Percentiles rank a stretch among this genome's conserved stretches.
These are phyloP conservation scores for Orbilia javanica DNA, from an alignment of 2,329 filamentous ascomycete species.

Conservation along the genomic window DNA sequence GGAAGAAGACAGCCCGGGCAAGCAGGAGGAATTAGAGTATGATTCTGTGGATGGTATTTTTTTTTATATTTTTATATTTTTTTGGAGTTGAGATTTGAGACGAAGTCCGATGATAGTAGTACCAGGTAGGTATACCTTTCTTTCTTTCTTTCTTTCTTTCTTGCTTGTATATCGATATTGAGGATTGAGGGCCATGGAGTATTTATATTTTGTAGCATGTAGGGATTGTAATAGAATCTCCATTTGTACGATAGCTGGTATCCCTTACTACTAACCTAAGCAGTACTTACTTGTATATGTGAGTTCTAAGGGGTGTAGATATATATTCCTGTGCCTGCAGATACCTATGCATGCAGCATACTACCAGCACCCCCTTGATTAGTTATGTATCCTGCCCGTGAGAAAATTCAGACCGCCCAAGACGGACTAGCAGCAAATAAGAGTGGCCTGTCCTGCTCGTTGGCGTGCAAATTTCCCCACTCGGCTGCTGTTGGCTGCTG, in stretches of 20 bases:
- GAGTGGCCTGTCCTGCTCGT: background rate
- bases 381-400: too few species aligned
- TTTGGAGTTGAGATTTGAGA: too few species aligned
- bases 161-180: background rate
- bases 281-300: too few species aligned
- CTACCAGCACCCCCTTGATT: background rate
- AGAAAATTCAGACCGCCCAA: background rate
- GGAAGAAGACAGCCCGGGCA: conserved; percentile 50
- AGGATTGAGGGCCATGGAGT: background rate
- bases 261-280: too few species aligned
- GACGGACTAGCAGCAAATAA: conserved; percentile 37
- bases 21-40: conserved; percentile 34
- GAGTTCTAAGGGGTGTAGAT: too few species aligned
- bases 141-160: background rate
- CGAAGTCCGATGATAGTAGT: too few species aligned
- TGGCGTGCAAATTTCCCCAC: conserved; percentile 40
- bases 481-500: background rate
- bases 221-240: background rate
- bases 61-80: too few species aligned
- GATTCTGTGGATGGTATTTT: background rate
- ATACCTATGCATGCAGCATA: background rate
- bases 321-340: background rate
- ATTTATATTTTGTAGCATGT: too few species aligned
- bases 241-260: too few species aligned
- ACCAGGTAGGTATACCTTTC: too few species aligned